Percentiles rank a stretch among this genome's conserved stretches.
Conservation (phyloP, 2,329 filamentous ascomycete species). For the Byssothecium circinans region DNA sequence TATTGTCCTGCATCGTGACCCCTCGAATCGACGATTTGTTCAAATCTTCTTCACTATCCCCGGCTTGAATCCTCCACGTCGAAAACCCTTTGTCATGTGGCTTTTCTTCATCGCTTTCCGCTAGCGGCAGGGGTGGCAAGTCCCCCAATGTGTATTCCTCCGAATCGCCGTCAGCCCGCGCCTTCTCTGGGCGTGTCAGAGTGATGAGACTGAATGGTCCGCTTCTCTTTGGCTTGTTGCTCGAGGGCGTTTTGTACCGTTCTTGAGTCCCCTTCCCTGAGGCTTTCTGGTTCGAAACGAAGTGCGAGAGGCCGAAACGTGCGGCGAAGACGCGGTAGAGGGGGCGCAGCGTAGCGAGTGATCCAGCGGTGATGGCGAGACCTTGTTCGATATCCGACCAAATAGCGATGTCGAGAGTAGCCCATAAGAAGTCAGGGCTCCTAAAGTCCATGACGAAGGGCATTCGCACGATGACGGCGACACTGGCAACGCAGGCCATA, state of each 20-base stretch:
- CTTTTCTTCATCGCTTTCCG: constrained; percentile 26
- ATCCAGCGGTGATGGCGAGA: constrained; percentile 41
- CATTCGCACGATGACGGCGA: constrained; percentile 40
- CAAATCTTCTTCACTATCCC: constrained; percentile 31
- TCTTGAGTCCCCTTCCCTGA: constrained; percentile 10
- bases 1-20: constrained; percentile 32
- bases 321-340: constrained; percentile 32
- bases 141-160: constrained; percentile 27
- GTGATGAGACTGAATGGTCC: constrained; percentile 27
- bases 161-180: constrained; percentile 18
- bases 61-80: constrained; percentile 32
- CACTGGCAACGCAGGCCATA: constrained; percentile 51
- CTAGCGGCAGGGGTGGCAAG: constrained; percentile 27
- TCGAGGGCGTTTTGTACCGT: constrained; percentile 21
- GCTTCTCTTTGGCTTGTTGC: constrained; percentile 20
- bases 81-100: constrained; percentile 26
- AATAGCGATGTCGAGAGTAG: constrained; percentile 41
- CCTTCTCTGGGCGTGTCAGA: constrained; percentile 27
- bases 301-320: constrained; percentile 24
- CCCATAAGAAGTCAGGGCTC: constrained; percentile 39
- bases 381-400: constrained; percentile 44
- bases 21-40: constrained; percentile 14
- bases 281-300: constrained; percentile 14
- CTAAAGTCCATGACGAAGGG: constrained; percentile 41
- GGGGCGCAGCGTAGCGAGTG: constrained; percentile 41